phyloP scores from a whole-genome alignment of 1,139 yeast genomes.

The Suhomyces kunorum region DNA sequence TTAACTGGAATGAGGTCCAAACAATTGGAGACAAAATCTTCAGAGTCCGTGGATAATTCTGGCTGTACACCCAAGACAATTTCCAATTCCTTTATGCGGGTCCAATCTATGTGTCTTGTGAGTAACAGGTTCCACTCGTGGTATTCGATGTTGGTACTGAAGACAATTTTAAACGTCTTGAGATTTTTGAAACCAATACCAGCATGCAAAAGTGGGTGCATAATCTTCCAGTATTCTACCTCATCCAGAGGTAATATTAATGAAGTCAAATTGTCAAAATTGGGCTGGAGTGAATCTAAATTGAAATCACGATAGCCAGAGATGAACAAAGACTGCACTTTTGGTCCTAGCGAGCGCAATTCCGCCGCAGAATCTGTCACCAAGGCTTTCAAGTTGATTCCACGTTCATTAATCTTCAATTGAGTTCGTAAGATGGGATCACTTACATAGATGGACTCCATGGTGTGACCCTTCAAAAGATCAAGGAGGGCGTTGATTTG shows the following conservation, averaged over 20 bases:
- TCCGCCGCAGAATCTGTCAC: conserved; percentile 1
- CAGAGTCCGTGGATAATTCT: background rate
- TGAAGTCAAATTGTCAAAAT: conserved; percentile 7
- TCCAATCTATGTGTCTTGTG: conserved; percentile 20
- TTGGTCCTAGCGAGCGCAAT: background rate
- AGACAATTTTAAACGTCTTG: conserved; percentile 22
- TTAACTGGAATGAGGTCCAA: conserved; percentile 15
- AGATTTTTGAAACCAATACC: conserved; percentile 9
- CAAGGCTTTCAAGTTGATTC: conserved; percentile 4
- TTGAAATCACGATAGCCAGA: background rate
- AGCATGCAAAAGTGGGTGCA: conserved; percentile 11
- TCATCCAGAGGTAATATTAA: conserved; percentile 21
- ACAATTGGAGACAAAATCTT: conserved; percentile 9
- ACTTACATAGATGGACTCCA: conserved; percentile 20
- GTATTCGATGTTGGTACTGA: conserved; percentile 13
- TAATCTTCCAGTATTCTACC: conserved; percentile 21
- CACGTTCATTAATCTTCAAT: conserved; percentile 1
- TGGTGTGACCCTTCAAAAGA: conserved; percentile 7
- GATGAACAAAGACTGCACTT: background rate
- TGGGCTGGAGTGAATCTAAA: background rate
- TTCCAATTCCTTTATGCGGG: conserved; percentile 24
- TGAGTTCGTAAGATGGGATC: conserved; percentile 18
- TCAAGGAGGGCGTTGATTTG: too few species aligned
- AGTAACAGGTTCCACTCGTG: conserved; percentile 10
- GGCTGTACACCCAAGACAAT: conserved; percentile 24